These are phyloP conservation scores for Cystofilobasidium capitatum DNA, from an alignment of 768 basidiomycete species.

Conservation along the genomic window DNA sequence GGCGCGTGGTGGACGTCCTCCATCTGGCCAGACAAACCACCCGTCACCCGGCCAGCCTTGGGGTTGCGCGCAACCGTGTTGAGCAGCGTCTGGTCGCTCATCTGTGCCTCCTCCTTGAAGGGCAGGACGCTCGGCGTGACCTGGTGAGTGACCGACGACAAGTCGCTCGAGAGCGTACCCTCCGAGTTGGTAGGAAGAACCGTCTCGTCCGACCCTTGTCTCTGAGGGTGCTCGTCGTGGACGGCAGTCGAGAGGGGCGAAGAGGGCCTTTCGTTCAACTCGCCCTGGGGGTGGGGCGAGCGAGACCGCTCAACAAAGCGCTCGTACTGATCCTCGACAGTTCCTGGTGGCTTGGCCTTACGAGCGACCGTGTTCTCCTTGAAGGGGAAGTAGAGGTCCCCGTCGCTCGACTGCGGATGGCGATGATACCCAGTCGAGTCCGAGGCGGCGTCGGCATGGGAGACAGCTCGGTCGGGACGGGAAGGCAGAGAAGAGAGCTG, in stretches of 20 bases:
- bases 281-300: too few species aligned
- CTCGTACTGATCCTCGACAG: conserved; percentile 31
- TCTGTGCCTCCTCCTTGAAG: conserved; percentile 27
- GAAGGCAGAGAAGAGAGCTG: background rate
- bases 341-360: conserved; percentile 30
- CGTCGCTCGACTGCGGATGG: conserved; percentile 10
- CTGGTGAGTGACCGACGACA: too few species aligned
- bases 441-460: too few species aligned
- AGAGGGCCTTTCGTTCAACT: background rate
- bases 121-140: conserved; percentile 25
- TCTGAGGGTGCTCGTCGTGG: too few species aligned
- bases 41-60: conserved; percentile 30
- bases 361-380: conserved; percentile 35
- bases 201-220: background rate
- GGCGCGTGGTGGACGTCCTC: background rate
- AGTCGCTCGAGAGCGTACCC: too few species aligned
- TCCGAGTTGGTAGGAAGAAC: too few species aligned
- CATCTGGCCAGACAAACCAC: conserved; percentile 14
- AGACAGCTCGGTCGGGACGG: too few species aligned
- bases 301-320: background rate
- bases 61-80: conserved; percentile 24
- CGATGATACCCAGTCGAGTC: background rate
- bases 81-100: conserved; percentile 13
- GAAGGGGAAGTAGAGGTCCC: conserved; percentile 34
- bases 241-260: too few species aligned